Evolutionary conservation across 2,329 filamentous ascomycete genomes (phyloP), one percentile per base, ranked within the genome.

Genomic region (Hypomyces rosellus): DNA sequence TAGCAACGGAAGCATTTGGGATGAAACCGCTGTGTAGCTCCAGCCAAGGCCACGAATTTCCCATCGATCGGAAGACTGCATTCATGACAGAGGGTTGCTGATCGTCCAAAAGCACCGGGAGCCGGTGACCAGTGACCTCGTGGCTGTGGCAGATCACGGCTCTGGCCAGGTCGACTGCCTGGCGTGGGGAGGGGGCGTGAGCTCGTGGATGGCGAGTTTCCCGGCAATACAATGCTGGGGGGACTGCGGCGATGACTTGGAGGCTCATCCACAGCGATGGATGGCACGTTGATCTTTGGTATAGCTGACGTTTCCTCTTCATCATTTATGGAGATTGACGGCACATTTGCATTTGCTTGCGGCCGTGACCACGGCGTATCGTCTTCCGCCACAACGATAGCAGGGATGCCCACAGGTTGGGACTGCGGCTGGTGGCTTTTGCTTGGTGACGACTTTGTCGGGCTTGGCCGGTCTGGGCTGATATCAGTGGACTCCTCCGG

Each of bases 1-100:
- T 89, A 86, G 72, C 93, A 99, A 40, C 81, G 78, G 72, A 99
- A 97, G 69, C 93, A 99, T 57, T 90, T 82, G 0, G 93, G 91
- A 60, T 99, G 93, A 66, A 97, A 97, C 16, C 91, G 86, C 60
- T 84, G 78, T 3, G 70, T 62, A 37, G 80, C 76, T 22, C 89
- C 89, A 2, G 84, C 84, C 6, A 96, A 82, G 4, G 86, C 88
- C 18, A 97, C 86, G 57, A 96, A 92, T 51, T 92, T 88, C 3
- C 93, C 93, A 51, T 93, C 84, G 58, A 99, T 97, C 1, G 89
- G 84, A 16, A 86, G 76, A 9, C 83, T 78, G 64, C 93, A 99
- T 61, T 91, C 85, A 45, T 90, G 87, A 63, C 93, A 99, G 42
- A 84, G 79, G 7, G 89, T 88, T 6, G 85, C 86, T 49, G 74